Percentiles rank a stretch among this genome's conserved stretches.
These are phyloP conservation scores for Porphyrellus cyaneotinctus DNA, from an alignment of 768 basidiomycete genomes.

Conservation along the genomic window DNA sequence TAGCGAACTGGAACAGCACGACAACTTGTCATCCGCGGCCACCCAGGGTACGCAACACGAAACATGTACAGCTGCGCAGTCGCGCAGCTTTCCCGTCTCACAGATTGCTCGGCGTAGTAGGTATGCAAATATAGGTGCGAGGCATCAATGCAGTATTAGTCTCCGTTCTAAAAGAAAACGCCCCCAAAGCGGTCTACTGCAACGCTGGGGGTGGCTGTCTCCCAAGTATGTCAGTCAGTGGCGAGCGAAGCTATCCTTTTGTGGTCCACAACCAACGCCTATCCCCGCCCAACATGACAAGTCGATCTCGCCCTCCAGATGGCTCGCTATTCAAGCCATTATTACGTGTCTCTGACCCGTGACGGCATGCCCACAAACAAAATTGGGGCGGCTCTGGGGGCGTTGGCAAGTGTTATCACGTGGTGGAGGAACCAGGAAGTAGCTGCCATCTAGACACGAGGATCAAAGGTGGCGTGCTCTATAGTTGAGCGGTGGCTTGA, in stretches of 20 bases:
- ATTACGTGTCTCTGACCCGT: slow-evolving; percentile 6
- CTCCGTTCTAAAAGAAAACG: slow-evolving; percentile 4
- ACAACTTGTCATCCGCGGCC: not conserved
- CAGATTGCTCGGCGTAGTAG: not conserved
- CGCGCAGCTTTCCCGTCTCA: slow-evolving; percentile 5
- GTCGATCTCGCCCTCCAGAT: slow-evolving; percentile 20
- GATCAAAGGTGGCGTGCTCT: slow-evolving; percentile 7
- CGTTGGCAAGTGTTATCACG: slow-evolving; percentile 1
- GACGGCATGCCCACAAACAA: slow-evolving; percentile 15
- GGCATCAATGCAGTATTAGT: not conserved
- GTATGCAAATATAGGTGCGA: slow-evolving; percentile 9
- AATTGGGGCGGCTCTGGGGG: slow-evolving; percentile 4
- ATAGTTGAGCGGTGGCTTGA: slow-evolving; percentile 19
- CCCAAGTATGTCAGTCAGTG: slow-evolving; percentile 9
- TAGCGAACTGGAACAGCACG: not conserved
- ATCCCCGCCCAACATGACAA: slow-evolving; percentile 18
- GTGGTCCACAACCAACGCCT: slow-evolving; percentile 14
- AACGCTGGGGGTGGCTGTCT: slow-evolving; percentile 1
- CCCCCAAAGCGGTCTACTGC: not conserved
- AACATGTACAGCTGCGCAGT: slow-evolving; percentile 7
- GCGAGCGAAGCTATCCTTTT: slow-evolving; percentile 11
- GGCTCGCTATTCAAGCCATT: not conserved
- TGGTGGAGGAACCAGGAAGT: not conserved
- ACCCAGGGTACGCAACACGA: slow-evolving; percentile 1
- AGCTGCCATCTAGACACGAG: not conserved